Evolutionary conservation across 2,329 filamentous ascomycete genomes (phyloP).

Genomic region (Exophiala xenobiotica): DNA sequence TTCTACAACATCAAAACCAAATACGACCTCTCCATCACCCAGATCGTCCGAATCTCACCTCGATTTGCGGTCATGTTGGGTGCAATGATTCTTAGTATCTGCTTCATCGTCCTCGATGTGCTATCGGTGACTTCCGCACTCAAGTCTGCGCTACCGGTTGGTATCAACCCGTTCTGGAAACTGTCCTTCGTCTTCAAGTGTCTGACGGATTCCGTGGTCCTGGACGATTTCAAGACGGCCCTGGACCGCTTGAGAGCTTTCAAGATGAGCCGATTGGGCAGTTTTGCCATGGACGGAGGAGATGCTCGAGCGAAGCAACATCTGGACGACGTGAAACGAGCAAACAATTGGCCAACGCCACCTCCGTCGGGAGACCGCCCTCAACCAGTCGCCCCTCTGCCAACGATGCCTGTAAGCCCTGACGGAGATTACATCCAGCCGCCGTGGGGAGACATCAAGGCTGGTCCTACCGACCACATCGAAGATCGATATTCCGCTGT

Average conservation of each 20-base stretch:
- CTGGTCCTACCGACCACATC: slow-evolving; percentile 15
- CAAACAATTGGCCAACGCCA: slow-evolving; percentile 27
- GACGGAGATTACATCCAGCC: slow-evolving; percentile 21
- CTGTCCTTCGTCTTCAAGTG: slow-evolving; percentile 60
- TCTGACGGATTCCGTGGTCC: slow-evolving; percentile 58
- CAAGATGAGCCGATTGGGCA: slow-evolving; percentile 31
- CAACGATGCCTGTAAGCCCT: slow-evolving; percentile 18
- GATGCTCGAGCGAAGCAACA: slow-evolving; percentile 26
- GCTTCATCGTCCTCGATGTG: slow-evolving; percentile 63
- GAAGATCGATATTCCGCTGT: slow-evolving; percentile 19
- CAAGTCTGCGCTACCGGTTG: slow-evolving; percentile 43
- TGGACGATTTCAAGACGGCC: slow-evolving; percentile 62
- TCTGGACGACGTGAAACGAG: slow-evolving; percentile 18
- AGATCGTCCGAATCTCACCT: slow-evolving; percentile 61
- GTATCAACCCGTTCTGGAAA: slow-evolving; percentile 67
- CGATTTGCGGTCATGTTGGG: slow-evolving; percentile 63
- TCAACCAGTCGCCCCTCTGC: slow-evolving; percentile 17
- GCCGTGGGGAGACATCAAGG: slow-evolving; percentile 21
- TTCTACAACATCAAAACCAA: slow-evolving; percentile 59
- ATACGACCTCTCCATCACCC: slow-evolving; percentile 57
- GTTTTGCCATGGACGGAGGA: slow-evolving; percentile 28
- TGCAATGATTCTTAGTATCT: slow-evolving; percentile 60
- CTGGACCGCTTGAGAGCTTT: slow-evolving; percentile 36
- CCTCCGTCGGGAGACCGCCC: slow-evolving; percentile 16
- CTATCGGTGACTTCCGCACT: slow-evolving; percentile 57